Conservation (phyloP, 2,329 filamentous ascomycete genomes). For the Aspergillus calidoustus region DNA sequence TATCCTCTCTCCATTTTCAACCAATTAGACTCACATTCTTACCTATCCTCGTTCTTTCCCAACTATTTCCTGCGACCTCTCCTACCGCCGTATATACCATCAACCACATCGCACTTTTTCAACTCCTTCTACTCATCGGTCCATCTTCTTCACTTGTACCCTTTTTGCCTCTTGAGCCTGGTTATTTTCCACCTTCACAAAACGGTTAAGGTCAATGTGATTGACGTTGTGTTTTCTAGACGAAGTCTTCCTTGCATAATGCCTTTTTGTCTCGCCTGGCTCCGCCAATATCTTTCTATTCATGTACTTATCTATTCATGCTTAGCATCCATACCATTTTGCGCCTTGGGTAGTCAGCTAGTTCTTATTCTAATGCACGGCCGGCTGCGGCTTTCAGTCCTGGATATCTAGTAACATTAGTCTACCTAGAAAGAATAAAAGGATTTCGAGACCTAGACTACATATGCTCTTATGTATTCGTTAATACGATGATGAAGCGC, state of each 20-base stretch:
- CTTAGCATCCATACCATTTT: neutral
- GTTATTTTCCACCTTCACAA: neutral
- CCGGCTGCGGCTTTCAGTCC: neutral
- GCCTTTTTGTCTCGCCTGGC: no score
- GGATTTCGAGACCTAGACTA: neutral
- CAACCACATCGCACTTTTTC: neutral
- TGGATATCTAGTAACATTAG: neutral
- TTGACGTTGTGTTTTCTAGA: neutral
- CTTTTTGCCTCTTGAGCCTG: neutral
- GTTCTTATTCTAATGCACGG: neutral
- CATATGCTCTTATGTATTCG: neutral
- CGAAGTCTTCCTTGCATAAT: neutral
- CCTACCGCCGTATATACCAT: slow-evolving; percentile 1
- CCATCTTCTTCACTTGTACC: neutral
- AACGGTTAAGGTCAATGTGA: neutral
- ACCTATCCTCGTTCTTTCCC: neutral
- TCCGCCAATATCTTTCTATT: neutral
- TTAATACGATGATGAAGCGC: neutral
- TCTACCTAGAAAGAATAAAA: neutral
- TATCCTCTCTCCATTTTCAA: neutral
- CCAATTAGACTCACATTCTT: slow-evolving; percentile 3
- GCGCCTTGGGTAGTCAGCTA: neutral
- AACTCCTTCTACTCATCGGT: neutral
- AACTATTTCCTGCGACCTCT: neutral
- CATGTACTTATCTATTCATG: neutral